A percentile compares a stretch with the other conserved stretches of the same genome.
Evolutionary conservation across 495 filamentous ascomycete species (phyloP).

Genomic region (Daldinia concentrica): DNA sequence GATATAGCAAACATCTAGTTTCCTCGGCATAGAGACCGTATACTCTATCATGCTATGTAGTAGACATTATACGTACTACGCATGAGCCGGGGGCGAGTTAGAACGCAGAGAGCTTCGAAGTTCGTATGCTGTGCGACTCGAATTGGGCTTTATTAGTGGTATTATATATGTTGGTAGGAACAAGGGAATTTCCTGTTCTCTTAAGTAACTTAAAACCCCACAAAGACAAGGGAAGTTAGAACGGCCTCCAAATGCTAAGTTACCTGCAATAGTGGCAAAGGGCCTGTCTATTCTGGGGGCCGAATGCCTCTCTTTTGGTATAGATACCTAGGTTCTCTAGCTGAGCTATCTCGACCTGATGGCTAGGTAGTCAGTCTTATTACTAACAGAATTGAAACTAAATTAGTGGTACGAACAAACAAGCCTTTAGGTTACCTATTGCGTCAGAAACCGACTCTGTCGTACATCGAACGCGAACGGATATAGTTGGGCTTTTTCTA

Average conservation of each 20-base stretch:
- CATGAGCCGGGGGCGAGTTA: not conserved
- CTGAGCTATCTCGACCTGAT: not conserved
- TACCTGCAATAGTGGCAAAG: not conserved
- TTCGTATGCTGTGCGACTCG: constrained; percentile 24
- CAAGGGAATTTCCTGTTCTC: not conserved
- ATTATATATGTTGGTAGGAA: not conserved
- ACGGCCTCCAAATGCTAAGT: not conserved
- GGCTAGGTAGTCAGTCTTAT: not conserved
- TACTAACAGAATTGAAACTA: not conserved
- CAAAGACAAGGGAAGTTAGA: not conserved
- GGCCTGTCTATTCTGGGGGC: not conserved
- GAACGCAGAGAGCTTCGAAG: constrained; percentile 4
- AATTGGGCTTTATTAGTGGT: not conserved
- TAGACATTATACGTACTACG: not conserved
- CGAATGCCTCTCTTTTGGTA: not conserved
- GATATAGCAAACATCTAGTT: not conserved
- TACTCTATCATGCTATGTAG: not conserved
- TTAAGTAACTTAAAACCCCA: not conserved
- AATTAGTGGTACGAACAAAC: not conserved
- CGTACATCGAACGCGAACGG: not conserved
- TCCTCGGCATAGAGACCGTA: not conserved
- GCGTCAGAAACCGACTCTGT: constrained; percentile 11
- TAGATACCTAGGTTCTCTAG: not conserved
- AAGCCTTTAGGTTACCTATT: constrained; percentile 1
- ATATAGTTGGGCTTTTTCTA: not conserved